Conservation (phyloP, 805 yeast genomes). For the Wickerhamomyces strasburgensis region DNA sequence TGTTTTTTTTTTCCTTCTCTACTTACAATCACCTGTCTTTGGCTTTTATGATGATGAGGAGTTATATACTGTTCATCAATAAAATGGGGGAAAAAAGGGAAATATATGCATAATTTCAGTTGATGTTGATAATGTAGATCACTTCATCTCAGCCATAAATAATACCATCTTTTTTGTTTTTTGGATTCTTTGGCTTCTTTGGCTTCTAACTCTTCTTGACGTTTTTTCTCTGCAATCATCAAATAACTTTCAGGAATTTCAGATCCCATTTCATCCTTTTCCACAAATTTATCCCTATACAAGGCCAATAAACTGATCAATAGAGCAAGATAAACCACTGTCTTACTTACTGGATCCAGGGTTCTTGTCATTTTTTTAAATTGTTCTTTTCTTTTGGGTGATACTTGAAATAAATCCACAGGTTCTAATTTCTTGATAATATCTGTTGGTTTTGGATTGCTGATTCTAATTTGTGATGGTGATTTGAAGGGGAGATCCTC, state of each 20-base stretch:
- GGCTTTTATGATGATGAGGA: too few species aligned
- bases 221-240: constrained; percentile 33
- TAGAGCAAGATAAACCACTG: constrained; percentile 44
- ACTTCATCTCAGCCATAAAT: constrained; percentile 24
- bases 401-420: constrained; percentile 38
- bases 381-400: constrained; percentile 38
- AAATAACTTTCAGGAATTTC: constrained; percentile 35
- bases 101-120: too few species aligned
- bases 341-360: constrained; percentile 54
- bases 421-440: constrained; percentile 29
- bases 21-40: too few species aligned
- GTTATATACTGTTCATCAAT: too few species aligned
- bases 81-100: too few species aligned
- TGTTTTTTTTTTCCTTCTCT: too few species aligned
- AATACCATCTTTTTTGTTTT: constrained; percentile 22
- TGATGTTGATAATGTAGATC: too few species aligned
- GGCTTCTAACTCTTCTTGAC: constrained; percentile 15
- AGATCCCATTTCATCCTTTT: constrained; percentile 34
- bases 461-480: constrained; percentile 30
- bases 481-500: constrained; percentile 54
- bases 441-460: constrained; percentile 13
- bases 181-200: constrained; percentile 1
- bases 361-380: constrained; percentile 42
- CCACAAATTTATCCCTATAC: constrained; percentile 48
- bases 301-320: constrained; percentile 47